Percentiles rank a stretch among this genome's conserved stretches.
phyloP scores from a whole-genome alignment of 176 grass and related monocot genomes.

The Chrysopogon serrulatus region DNA sequence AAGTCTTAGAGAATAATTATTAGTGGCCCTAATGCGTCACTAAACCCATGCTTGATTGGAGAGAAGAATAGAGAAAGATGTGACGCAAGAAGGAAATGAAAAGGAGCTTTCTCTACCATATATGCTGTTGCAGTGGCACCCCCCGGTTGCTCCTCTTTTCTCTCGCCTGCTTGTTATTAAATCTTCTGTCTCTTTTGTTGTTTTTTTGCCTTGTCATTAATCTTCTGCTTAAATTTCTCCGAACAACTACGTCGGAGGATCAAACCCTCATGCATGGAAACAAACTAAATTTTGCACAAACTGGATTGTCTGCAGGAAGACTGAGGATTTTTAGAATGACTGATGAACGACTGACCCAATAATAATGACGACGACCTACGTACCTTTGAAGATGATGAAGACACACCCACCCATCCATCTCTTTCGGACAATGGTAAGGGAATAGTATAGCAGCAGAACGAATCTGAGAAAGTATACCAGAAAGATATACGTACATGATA shows the following conservation, averaged over 20 bases:
- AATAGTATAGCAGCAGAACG: slow-evolving; percentile 12
- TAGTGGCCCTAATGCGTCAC: slow-evolving; percentile 14
- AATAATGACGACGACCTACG: no score
- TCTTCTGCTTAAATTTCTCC: neutral
- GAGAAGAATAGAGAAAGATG: neutral
- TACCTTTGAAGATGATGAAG: neutral
- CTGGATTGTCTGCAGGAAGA: neutral
- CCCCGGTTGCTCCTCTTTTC: no score
- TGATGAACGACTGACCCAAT: neutral
- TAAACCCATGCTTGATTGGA: slow-evolving; percentile 29
- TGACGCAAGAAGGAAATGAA: slow-evolving; percentile 4
- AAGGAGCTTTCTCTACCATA: neutral
- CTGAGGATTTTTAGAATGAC: neutral
- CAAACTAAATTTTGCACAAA: neutral
- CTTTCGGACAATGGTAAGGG: slow-evolving; percentile 8
- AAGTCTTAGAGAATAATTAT: slow-evolving; percentile 1
- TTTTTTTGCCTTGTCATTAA: neutral
- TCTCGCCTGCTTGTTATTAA: no score
- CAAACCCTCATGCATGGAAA: neutral
- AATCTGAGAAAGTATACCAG: neutral
- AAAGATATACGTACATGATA: neutral
- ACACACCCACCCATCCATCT: neutral
- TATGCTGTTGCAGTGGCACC: neutral
- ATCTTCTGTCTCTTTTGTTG: no score
- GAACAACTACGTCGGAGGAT: neutral